A percentile compares a stretch with the other conserved stretches of the same genome.
These are phyloP conservation scores for Jatropha curcas DNA, from an alignment of 345 rosid species.

Conservation along the genomic window DNA sequence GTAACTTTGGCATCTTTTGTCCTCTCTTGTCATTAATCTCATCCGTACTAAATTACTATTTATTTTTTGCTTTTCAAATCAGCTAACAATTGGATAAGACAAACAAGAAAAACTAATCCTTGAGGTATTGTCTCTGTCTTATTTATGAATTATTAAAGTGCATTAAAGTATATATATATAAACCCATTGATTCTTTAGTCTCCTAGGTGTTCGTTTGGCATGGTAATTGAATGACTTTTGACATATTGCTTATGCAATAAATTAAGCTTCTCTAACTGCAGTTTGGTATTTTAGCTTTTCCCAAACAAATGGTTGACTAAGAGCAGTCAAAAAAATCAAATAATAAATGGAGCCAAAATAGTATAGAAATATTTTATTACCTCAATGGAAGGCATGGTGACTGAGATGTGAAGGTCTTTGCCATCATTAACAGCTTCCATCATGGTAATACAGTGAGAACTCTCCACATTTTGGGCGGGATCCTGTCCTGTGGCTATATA, in stretches of 20 bases:
- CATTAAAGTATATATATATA: not conserved
- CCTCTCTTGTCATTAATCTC: not conserved
- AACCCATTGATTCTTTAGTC: not conserved
- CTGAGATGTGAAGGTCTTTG: slow-evolving; percentile 11
- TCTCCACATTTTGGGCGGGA: slow-evolving; percentile 14
- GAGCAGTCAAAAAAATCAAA: no score
- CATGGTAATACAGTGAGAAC: slow-evolving; percentile 10
- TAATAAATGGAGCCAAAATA: not conserved
- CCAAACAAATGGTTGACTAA: no score
- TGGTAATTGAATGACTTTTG: no score
- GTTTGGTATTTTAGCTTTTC: no score
- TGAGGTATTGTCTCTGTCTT: not conserved
- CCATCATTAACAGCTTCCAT: slow-evolving; percentile 11
- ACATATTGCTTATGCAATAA: no score
- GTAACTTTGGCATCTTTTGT: not conserved
- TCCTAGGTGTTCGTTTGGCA: no score
- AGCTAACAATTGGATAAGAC: not conserved
- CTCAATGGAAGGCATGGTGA: slow-evolving; percentile 15
- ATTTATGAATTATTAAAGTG: not conserved
- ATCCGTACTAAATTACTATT: no score
- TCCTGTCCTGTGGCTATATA: slow-evolving; percentile 12
- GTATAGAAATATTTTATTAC: not conserved
- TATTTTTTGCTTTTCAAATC: not conserved
- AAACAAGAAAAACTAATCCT: not conserved
- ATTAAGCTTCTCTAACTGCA: no score